Conservation (phyloP, 1,284 basidiomycete species). For the Trametes sp. region DNA sequence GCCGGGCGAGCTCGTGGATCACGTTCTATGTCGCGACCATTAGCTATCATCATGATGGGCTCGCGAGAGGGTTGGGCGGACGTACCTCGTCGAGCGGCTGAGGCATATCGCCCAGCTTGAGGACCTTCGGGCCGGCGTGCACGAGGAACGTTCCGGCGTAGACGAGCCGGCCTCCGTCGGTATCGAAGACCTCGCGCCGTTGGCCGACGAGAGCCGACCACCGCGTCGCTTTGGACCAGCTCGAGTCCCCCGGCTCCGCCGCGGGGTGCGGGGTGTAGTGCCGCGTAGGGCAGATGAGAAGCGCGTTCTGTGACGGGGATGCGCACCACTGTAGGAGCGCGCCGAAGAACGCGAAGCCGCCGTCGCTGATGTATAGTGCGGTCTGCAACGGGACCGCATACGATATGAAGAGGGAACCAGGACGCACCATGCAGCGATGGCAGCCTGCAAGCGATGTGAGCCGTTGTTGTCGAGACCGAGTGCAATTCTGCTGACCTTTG, state of each 20-base stretch:
- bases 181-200: conserved; percentile 25
- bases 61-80: background rate
- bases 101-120: background rate
- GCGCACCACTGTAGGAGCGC: conserved; percentile 13
- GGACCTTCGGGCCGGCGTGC: conserved; percentile 16
- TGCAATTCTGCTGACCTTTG: conserved; percentile 12
- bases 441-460: conserved; percentile 5
- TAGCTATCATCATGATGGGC: background rate
- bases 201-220: conserved; percentile 20
- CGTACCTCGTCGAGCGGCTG: background rate
- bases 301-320: conserved; percentile 21
- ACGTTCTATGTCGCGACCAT: background rate
- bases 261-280: conserved; percentile 10
- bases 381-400: too few relatives aligned
- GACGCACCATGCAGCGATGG: conserved; percentile 19
- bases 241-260: background rate
- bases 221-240: conserved; percentile 11
- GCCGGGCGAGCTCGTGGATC: conserved; percentile 8
- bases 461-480: background rate
- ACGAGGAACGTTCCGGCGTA: conserved; percentile 28
- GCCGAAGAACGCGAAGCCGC: conserved; percentile 23
- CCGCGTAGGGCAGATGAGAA: conserved; percentile 18
- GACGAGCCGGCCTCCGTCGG: conserved; percentile 15
- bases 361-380: conserved; percentile 2
- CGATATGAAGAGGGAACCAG: too few relatives aligned